Conservation (phyloP, 2,329 filamentous ascomycete genomes). For the Aspergillus awamori region DNA sequence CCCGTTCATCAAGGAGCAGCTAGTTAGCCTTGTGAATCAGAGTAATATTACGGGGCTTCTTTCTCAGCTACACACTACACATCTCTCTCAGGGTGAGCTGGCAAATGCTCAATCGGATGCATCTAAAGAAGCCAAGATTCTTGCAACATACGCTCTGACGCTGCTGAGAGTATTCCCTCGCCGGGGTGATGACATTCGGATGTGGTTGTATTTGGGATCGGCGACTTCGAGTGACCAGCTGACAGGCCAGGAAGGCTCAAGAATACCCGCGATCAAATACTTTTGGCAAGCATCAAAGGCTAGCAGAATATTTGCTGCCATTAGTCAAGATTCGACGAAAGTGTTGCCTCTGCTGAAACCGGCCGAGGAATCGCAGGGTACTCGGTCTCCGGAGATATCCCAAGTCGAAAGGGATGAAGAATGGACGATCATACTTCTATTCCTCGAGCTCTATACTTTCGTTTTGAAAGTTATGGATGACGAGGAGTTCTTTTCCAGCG, state of each 20-base stretch:
- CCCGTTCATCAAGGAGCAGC: conserved; percentile 65
- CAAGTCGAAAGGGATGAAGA: conserved; percentile 62
- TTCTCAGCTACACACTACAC: conserved; percentile 42
- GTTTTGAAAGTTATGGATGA: conserved; percentile 92
- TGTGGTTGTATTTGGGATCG: conserved; percentile 85
- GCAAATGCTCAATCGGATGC: conserved; percentile 38
- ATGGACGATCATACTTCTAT: conserved; percentile 87
- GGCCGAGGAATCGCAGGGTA: conserved; percentile 45
- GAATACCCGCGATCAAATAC: conserved; percentile 72
- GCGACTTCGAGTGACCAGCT: conserved; percentile 48
- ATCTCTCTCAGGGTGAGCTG: conserved; percentile 25
- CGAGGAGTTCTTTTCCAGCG: conserved; percentile 81
- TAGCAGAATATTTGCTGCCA: conserved; percentile 60
- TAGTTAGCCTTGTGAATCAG: conserved; percentile 73
- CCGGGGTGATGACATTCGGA: conserved; percentile 83
- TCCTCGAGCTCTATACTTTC: conserved; percentile 92
- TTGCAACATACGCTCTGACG: conserved; percentile 85
- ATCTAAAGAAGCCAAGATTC: conserved; percentile 66
- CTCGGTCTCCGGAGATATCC: conserved; percentile 23
- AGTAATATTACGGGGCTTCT: conserved; percentile 70
- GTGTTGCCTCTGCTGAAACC: conserved; percentile 61
- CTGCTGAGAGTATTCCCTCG: conserved; percentile 82
- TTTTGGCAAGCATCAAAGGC: conserved; percentile 73
- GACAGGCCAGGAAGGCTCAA: conserved; percentile 34
- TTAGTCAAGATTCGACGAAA: conserved; percentile 59